These are phyloP conservation scores for Circinella minor DNA, from an alignment of 371 early-diverging fungal genomes.

Conservation along the genomic window DNA sequence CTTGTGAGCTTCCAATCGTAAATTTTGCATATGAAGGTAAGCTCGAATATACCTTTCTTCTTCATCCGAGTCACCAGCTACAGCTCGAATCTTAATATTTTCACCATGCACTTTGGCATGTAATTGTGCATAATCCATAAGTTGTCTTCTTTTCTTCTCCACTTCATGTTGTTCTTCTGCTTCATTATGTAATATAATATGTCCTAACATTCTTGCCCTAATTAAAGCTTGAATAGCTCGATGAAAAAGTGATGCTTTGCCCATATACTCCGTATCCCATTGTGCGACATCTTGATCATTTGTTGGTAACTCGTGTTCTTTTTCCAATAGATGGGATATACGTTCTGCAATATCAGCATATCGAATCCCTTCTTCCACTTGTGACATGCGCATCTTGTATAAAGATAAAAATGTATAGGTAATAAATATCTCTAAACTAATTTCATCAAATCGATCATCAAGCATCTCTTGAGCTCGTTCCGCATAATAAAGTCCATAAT, in stretches of 20 bases:
- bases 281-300: neutral
- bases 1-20: conserved; percentile 20
- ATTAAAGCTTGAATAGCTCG: conserved; percentile 2
- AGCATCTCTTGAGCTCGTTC: conserved; percentile 35
- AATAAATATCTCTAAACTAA: conserved; percentile 29
- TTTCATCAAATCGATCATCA: conserved; percentile 42
- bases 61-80: conserved; percentile 21
- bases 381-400: conserved; percentile 25
- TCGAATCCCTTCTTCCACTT: conserved; percentile 14
- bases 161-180: neutral
- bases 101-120: neutral
- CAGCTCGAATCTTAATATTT: conserved; percentile 7
- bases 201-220: neutral
- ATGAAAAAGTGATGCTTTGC: conserved; percentile 4
- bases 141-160: neutral
- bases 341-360: conserved; percentile 36
- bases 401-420: conserved; percentile 30
- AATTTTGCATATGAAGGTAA: conserved; percentile 2
- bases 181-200: neutral
- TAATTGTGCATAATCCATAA: neutral
- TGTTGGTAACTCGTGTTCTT: conserved; percentile 3
- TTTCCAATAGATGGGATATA: conserved; percentile 24
- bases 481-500: conserved; percentile 35
- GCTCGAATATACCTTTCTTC: conserved; percentile 26
- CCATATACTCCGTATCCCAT: conserved; percentile 5